Evolutionary conservation across 805 yeast genomes (phyloP), one percentile per base, ranked within the genome.

Genomic region (Starmerella potacharoeniae): DNA sequence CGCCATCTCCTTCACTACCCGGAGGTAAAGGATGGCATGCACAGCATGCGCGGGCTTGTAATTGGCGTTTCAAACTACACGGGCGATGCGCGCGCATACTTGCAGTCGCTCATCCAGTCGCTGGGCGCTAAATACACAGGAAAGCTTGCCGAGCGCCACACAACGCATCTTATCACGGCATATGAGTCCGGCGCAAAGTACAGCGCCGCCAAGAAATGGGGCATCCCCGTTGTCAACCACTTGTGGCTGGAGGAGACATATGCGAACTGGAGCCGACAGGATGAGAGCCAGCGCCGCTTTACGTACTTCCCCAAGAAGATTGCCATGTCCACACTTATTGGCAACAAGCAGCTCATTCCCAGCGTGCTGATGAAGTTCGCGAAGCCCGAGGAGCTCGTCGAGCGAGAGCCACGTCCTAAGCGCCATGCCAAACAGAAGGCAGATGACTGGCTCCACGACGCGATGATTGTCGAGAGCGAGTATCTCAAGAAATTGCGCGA

Each of bases 241-340:
- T 65, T 82, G 13, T 91, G 98, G 98, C 69, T 91, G 13, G 97
- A 91, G 64, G 90, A 86, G 53, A 77, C 88, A 43, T 91, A 76
- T 58, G 72, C 77, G 0, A 68, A 75, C 47, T 85, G 93, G 90
- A 70, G 69, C 51, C 60, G 74, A 5, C 75, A 77, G 60, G 79
- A 81, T 40, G 75, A 68, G 4, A 62, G 69, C 0, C 64, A 67
- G 14, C 73, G 78, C 3, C 72, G 78, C 35, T 86, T 79, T 67
- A 65, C 74, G 9, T 70, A 71, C 49, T 69, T 79, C 42, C 78
- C 80, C 0, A 67, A 71, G 41, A 69, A 67, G 30, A 63, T 71
- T 3, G 69, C 72, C 31, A 68, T 77, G 46, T 73, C 75, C 13
- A 72, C 75, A n/a, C 64, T 78, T 2, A 69, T 83, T 29, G 87